Base-by-base conservation (phyloP, 345 rosid genomes). In the Mangifera indica region DNA sequence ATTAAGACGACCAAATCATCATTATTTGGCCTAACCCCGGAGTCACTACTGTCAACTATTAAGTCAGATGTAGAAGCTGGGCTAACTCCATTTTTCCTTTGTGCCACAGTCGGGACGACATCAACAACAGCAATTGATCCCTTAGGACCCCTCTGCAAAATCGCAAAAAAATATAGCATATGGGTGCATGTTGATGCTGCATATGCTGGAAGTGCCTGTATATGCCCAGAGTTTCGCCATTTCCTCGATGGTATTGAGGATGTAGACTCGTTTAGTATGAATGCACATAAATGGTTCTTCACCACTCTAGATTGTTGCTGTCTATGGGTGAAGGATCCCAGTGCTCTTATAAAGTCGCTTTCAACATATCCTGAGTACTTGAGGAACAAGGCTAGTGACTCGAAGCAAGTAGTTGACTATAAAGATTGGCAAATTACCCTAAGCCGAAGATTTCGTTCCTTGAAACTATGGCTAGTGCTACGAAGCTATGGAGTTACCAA, bases 351-450 rank as follows among this genome's bases (percentile, higher is more conserved):
- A 10, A 63, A 76, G 15, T 80, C 89, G 6, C 83, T 72, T 5
- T 73, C 83, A 5, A 76, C 85, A 45, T 62, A 76, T 25, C 85
- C 90, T 0, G 86, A 82, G 78, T 86, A 54, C 67, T 59, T 86
- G 46, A 77, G 72, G 67, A 81, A 85, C 66, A 71, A 78, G 62
- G 81, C 76, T 18, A 61, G 77, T 9, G 79, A 78, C 3, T 55
- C 80, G 11, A 70, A 77, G n/a, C 69, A 64, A 17, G 86, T 82
- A 0, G 79, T 85, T 20, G 82, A 89, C 66, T 85, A 77, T 70
- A 81, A 82, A 64, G 88, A 85, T 45, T 89, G 93, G 93, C 89
- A 89, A 66, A 80, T 87, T 10, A 37, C 89, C 0, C 76, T 87
- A 0, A 73, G 84, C 70, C 40, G 89, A 67, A 85, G 89, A 71